Percentiles rank a stretch among this genome's conserved stretches.
These are phyloP conservation scores for Ceratocystis ficicola DNA, from an alignment of 2,329 filamentous ascomycete genomes.

Conservation along the genomic window DNA sequence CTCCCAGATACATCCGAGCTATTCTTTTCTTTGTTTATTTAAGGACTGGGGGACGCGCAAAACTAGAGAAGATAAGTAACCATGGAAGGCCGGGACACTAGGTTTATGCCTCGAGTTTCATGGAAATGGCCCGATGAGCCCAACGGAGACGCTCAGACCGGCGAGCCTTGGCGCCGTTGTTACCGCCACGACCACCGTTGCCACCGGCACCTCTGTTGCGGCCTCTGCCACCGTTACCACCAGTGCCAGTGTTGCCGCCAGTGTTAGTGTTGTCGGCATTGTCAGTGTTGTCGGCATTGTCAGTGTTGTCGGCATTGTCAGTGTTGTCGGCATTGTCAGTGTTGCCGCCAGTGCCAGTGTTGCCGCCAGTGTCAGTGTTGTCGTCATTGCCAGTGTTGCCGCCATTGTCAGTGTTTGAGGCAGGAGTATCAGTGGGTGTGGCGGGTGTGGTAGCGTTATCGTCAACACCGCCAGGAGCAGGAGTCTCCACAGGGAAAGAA, in stretches of 20 bases:
- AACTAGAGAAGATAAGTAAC: background rate
- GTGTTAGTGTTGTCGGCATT: background rate
- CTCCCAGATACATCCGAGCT: background rate
- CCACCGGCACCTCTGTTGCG: background rate
- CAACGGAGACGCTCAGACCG: conserved; percentile 18
- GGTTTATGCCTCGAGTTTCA: conserved; percentile 16
- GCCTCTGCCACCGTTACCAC: background rate
- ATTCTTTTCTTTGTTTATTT: background rate
- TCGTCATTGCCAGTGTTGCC: conserved; percentile 20
- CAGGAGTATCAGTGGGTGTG: conserved; percentile 15
- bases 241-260: conserved; percentile 12
- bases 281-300: background rate
- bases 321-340: background rate
- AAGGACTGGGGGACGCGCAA: background rate
- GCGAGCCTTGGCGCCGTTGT: conserved; percentile 9
- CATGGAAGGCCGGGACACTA: background rate
- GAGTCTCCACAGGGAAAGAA: conserved; percentile 30
- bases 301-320: conserved; percentile 8
- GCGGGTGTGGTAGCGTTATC: conserved; percentile 19
- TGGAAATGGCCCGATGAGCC: conserved; percentile 14
- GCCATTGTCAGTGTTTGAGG: conserved; percentile 22
- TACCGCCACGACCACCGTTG: background rate
- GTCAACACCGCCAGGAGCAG: conserved; percentile 23
- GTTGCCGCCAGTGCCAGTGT: background rate
- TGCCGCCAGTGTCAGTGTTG: conserved; percentile 17